Evolutionary conservation across 192 early-diverging fungal species (phyloP).

Genomic region (Coemansia javaensis): DNA sequence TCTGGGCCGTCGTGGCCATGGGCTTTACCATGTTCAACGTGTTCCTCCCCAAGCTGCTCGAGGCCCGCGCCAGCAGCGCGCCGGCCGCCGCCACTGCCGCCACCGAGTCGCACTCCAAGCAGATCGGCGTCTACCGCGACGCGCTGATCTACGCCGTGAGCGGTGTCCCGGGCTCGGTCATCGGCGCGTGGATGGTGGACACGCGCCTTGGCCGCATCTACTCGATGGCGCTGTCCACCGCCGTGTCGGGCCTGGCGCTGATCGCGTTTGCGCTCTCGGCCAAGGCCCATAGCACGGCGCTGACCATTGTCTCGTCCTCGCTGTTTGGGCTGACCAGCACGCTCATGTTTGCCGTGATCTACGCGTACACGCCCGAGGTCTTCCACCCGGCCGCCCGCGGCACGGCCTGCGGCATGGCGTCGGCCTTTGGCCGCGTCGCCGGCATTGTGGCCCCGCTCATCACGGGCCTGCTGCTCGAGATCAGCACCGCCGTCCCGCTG

Average conservation of each 20-base stretch:
- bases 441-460: conserved; percentile 73
- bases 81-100: not conserved
- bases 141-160: conserved; percentile 68
- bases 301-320: conserved; percentile 59
- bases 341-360: conserved; percentile 79
- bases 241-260: conserved; percentile 62
- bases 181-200: conserved; percentile 65
- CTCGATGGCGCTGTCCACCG: conserved; percentile 74
- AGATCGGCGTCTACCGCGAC: conserved; percentile 64
- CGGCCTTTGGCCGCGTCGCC: conserved; percentile 66
- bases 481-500: conserved; percentile 59
- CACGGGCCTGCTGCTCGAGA: conserved; percentile 58
- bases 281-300: conserved; percentile 38
- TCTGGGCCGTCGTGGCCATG: conserved; percentile 73
- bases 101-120: conserved; percentile 14
- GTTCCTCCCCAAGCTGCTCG: conserved; percentile 75
- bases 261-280: conserved; percentile 62
- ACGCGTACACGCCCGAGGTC: conserved; percentile 85
- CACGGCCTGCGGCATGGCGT: conserved; percentile 73
- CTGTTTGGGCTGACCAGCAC: conserved; percentile 63
- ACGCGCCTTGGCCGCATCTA: conserved; percentile 68
- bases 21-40: conserved; percentile 89
- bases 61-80: conserved; percentile 22
- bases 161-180: conserved; percentile 76
- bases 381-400: conserved; percentile 73